A percentile compares a stretch with the other conserved stretches of the same genome.
Evolutionary conservation across 2,329 filamentous ascomycete species (phyloP).

Genomic region (Aspergillus sp.): DNA sequence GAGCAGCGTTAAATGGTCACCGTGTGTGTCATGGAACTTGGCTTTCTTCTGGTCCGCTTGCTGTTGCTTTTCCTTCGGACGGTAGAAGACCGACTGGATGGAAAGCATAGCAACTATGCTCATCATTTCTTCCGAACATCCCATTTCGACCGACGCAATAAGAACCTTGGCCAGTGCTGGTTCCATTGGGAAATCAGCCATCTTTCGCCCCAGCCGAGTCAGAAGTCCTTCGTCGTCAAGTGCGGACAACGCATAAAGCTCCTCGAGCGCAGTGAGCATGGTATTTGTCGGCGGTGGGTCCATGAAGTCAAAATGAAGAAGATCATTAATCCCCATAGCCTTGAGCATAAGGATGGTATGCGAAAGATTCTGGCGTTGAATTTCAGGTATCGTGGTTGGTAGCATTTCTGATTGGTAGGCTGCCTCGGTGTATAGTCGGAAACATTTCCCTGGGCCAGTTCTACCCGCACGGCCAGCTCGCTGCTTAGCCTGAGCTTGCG

Average conservation of each 20-base stretch:
- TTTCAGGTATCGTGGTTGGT: conserved; percentile 90
- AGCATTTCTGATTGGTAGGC: conserved; percentile 96
- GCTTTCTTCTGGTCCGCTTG: conserved; percentile 96
- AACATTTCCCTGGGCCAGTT: conserved; percentile 93
- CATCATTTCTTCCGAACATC: conserved; percentile 88
- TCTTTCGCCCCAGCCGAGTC: conserved; percentile 84
- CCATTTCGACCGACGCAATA: conserved; percentile 75
- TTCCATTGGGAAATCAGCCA: conserved; percentile 99
- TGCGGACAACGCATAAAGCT: conserved; percentile 83
- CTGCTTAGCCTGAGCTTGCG: conserved; percentile 92
- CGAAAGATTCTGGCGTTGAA: conserved; percentile 86
- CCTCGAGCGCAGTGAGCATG: conserved; percentile 91
- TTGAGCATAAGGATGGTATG: conserved; percentile 96
- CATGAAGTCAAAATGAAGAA: conserved; percentile 98
- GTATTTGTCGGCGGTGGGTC: conserved; percentile 95
- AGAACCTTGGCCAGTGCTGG: conserved; percentile 83
- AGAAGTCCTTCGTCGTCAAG: conserved; percentile 91
- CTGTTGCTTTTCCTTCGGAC: conserved; percentile 92
- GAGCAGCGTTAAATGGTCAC: conserved; percentile 86
- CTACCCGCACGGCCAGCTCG: conserved; percentile 84
- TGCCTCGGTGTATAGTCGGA: conserved; percentile 87
- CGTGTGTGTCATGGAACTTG: conserved; percentile 91
- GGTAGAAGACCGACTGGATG: conserved; percentile 78
- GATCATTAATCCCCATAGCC: conserved; percentile 97
- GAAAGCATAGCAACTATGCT: conserved; percentile 93